A percentile compares a stretch with the other conserved stretches of the same genome.
phyloP scores from a whole-genome alignment of 345 rosid genomes.

The Corchorus olitorius region DNA sequence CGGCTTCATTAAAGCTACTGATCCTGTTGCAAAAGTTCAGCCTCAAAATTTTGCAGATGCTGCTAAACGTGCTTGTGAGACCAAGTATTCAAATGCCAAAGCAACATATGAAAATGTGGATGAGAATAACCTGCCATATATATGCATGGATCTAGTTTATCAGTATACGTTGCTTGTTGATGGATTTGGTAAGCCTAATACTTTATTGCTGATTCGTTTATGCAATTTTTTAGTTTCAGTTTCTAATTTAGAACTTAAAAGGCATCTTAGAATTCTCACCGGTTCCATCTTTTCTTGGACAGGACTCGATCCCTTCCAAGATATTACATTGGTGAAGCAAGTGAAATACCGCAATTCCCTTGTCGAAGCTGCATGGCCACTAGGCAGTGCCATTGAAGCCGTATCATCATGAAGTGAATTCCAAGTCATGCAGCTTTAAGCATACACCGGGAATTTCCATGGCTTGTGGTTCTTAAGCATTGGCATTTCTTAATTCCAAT shows the following conservation, averaged over 20 bases:
- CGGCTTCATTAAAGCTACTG: conserved; percentile 59
- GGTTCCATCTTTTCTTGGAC: background rate
- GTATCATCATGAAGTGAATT: conserved; percentile 47
- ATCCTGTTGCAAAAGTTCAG: conserved; percentile 75
- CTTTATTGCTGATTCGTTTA: background rate
- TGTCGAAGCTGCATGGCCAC: conserved; percentile 99
- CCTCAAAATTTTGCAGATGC: conserved; percentile 76
- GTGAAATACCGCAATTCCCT: conserved; percentile 60
- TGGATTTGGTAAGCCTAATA: conserved; percentile 73
- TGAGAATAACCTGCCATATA: conserved; percentile 59
- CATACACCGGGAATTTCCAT: background rate
- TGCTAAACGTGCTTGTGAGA: conserved; percentile 87
- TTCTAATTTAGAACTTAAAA: background rate
- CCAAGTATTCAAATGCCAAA: conserved; percentile 64
- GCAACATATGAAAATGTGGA: conserved; percentile 50
- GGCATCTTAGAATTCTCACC: conserved; percentile 18
- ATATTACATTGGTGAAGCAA: conserved; percentile 83
- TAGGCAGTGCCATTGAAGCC: conserved; percentile 97
- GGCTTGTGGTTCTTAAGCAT: background rate
- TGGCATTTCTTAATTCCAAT: background rate
- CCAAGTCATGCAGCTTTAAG: background rate
- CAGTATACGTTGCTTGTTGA: conserved; percentile 76
- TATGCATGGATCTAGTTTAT: conserved; percentile 96
- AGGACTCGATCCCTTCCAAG: conserved; percentile 79
- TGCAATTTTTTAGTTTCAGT: background rate